These are phyloP conservation scores for Trichoderma harzianum DNA, from an alignment of 2,329 filamentous ascomycete species.

Conservation along the genomic window DNA sequence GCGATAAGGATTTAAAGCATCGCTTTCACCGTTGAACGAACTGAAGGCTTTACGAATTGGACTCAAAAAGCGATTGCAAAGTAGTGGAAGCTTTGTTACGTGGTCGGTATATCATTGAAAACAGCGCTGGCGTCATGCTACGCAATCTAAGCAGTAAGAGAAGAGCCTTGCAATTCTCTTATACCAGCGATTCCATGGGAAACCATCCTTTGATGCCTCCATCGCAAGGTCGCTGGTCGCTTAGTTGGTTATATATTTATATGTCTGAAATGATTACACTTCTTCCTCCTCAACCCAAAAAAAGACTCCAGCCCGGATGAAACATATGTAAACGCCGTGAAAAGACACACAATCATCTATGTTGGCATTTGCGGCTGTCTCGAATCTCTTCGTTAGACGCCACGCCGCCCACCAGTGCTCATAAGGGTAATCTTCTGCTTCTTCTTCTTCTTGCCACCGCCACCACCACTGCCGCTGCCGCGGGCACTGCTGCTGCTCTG, in stretches of 20 bases:
- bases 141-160: not conserved
- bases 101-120: not conserved
- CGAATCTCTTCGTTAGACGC: constrained; percentile 30
- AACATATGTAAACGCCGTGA: not conserved
- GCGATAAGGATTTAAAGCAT: not conserved
- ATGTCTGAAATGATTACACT: not conserved
- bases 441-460: constrained; percentile 61
- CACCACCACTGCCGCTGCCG: constrained; percentile 27
- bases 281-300: not conserved
- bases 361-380: not conserved
- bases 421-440: constrained; percentile 70
- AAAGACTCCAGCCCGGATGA: not conserved
- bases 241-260: not conserved
- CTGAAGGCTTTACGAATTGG: not conserved
- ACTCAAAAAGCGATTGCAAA: not conserved
- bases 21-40: not conserved
- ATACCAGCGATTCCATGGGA: not conserved
- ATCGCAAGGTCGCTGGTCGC: not conserved
- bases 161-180: not conserved
- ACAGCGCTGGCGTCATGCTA: not conserved
- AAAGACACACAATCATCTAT: constrained; percentile 6
- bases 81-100: too few species aligned
- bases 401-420: constrained; percentile 60
- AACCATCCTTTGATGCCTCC: not conserved
- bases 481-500: constrained; percentile 21